Evolutionary conservation across 2,329 filamentous ascomycete species (phyloP).

Genomic region (Dactylellina cionopaga): DNA sequence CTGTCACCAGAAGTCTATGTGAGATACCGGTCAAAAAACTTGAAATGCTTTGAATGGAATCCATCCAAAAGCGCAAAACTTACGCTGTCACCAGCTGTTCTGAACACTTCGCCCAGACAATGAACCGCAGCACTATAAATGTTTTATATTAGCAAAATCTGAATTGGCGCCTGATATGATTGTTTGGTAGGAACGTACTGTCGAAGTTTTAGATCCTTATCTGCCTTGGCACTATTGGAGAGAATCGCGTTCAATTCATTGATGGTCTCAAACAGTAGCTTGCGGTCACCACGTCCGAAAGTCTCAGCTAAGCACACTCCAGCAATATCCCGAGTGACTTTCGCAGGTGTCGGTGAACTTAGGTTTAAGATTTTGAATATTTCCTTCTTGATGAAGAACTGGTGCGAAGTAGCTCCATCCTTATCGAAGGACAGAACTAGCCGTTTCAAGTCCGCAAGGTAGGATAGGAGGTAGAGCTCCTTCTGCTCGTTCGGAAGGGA

Average conservation of each 20-base stretch:
- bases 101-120: slow-evolving; percentile 88
- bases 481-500: slow-evolving; percentile 92
- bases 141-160: background rate
- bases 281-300: slow-evolving; percentile 85
- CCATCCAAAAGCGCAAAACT: slow-evolving; percentile 24
- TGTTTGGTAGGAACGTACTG: slow-evolving; percentile 64
- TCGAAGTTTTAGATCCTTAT: slow-evolving; percentile 80
- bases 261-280: slow-evolving; percentile 91
- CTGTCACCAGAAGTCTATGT: slow-evolving; percentile 52
- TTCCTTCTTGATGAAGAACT: slow-evolving; percentile 92
- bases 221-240: slow-evolving; percentile 76
- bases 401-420: slow-evolving; percentile 86
- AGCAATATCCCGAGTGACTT: slow-evolving; percentile 88
- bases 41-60: slow-evolving; percentile 32
- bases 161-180: background rate
- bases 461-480: slow-evolving; percentile 90
- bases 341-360: slow-evolving; percentile 79
- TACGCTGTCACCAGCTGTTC: slow-evolving; percentile 85
- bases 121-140: slow-evolving; percentile 79
- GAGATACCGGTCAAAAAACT: slow-evolving; percentile 51
- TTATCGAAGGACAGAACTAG: slow-evolving; percentile 79
- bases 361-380: slow-evolving; percentile 92
- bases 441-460: slow-evolving; percentile 81
- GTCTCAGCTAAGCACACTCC: slow-evolving; percentile 85
- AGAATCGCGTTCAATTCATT: slow-evolving; percentile 83